phyloP scores from a whole-genome alignment of 2,329 filamentous ascomycete genomes.

The Botrytis paeoniae region DNA sequence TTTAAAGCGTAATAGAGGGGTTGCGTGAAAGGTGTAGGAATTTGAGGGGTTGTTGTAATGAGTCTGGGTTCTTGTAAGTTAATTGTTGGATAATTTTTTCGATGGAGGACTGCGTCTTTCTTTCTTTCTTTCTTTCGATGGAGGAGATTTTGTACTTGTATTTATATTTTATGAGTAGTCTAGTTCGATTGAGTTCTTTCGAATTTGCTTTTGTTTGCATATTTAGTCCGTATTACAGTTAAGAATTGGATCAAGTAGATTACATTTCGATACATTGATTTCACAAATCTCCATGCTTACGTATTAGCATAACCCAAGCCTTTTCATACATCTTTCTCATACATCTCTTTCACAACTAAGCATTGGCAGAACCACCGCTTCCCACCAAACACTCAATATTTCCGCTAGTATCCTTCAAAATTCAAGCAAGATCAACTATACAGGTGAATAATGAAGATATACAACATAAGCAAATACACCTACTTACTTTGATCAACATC shows the following conservation, averaged over 20 bases:
- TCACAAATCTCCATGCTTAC: not conserved
- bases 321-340: not conserved
- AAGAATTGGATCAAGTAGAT: not conserved
- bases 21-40: not conserved
- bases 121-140: not conserved
- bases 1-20: not conserved
- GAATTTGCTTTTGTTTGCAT: not conserved
- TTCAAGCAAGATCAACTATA: no score
- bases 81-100: not conserved
- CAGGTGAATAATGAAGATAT: no score
- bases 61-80: not conserved
- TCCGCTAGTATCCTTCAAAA: no score
- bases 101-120: not conserved
- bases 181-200: not conserved
- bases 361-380: no score
- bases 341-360: not conserved
- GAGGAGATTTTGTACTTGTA: not conserved
- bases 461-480: no score
- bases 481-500: no score
- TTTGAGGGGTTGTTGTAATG: not conserved
- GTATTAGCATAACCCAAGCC: fast-evolving
- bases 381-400: no score
- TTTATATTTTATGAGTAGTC: not conserved
- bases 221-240: not conserved
- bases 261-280: not conserved